Percentiles rank a stretch among this genome's conserved stretches.
phyloP scores from a whole-genome alignment of 2,329 filamentous ascomycete species.

The Geosmithia putterillii region DNA sequence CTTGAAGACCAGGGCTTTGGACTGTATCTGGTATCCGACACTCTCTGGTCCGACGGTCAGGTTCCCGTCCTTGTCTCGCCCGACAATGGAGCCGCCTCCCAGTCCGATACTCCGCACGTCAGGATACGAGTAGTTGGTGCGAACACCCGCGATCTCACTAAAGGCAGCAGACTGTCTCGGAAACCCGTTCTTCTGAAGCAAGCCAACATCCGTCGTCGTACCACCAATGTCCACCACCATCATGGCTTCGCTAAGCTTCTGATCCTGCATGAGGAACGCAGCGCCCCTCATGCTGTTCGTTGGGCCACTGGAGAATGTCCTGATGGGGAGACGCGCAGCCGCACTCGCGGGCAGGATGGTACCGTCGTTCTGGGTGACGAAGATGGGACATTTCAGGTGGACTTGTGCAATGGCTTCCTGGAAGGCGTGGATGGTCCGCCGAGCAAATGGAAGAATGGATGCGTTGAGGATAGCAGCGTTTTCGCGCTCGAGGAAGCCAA shows the following conservation, averaged over 20 bases:
- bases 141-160: conserved; percentile 48
- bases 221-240: conserved; percentile 58
- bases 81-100: conserved; percentile 44
- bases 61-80: conserved; percentile 13
- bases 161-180: conserved; percentile 51
- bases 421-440: conserved; percentile 43
- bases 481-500: conserved; percentile 48
- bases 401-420: conserved; percentile 35
- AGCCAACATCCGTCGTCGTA: conserved; percentile 52
- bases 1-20: conserved; percentile 43
- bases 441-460: conserved; percentile 44
- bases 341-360: conserved; percentile 41
- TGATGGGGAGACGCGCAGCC: conserved; percentile 44
- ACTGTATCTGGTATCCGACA: conserved; percentile 43
- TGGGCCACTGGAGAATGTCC: conserved; percentile 49
- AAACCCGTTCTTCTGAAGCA: conserved; percentile 48
- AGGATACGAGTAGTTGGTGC: conserved; percentile 47
- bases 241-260: conserved; percentile 12
- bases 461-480: conserved; percentile 55
- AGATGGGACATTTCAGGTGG: conserved; percentile 39
- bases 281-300: conserved; percentile 54
- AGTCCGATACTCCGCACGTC: conserved; percentile 48
- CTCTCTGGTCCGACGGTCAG: conserved; percentile 46
- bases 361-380: conserved; percentile 53
- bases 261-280: conserved; percentile 39